Conservation (phyloP, 1,284 basidiomycete genomes). For the Leccinum proliferum region DNA sequence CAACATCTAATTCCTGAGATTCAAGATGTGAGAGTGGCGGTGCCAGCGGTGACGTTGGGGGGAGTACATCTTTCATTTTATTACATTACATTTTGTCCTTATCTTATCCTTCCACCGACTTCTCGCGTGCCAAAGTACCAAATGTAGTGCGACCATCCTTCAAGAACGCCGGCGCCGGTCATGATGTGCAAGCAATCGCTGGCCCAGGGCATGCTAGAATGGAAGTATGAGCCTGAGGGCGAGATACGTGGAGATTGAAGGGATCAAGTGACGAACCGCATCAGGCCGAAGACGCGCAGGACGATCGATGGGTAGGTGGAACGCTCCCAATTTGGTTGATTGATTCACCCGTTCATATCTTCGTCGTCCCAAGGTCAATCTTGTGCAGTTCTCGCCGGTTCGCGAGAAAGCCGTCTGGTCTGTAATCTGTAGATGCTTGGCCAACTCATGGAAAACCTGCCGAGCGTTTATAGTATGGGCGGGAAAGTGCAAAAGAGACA, state of each 20-base stretch:
- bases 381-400: no score
- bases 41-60: no score
- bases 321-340: slow-evolving; percentile 7
- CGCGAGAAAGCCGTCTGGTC: no score
- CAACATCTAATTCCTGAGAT: no score
- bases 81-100: not conserved
- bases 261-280: slow-evolving; percentile 38
- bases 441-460: no score
- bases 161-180: slow-evolving; percentile 57
- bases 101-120: slow-evolving; percentile 23
- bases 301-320: slow-evolving; percentile 53
- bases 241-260: not conserved
- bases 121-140: slow-evolving; percentile 52
- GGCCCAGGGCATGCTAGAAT: slow-evolving; percentile 44
- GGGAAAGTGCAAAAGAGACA: no score
- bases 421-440: no score
- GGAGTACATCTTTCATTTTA: not conserved
- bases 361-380: no score
- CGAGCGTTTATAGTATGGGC: no score
- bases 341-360: no score
- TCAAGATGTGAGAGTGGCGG: no score
- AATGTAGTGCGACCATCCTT: slow-evolving; percentile 68
- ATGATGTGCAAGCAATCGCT: slow-evolving; percentile 64
- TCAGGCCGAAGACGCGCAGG: slow-evolving; percentile 58
- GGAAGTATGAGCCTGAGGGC: slow-evolving; percentile 8